Evolutionary conservation across 768 basidiomycete genomes (phyloP), one percentile per base, ranked within the genome.

Genomic region (Tubosaeta sp.): DNA sequence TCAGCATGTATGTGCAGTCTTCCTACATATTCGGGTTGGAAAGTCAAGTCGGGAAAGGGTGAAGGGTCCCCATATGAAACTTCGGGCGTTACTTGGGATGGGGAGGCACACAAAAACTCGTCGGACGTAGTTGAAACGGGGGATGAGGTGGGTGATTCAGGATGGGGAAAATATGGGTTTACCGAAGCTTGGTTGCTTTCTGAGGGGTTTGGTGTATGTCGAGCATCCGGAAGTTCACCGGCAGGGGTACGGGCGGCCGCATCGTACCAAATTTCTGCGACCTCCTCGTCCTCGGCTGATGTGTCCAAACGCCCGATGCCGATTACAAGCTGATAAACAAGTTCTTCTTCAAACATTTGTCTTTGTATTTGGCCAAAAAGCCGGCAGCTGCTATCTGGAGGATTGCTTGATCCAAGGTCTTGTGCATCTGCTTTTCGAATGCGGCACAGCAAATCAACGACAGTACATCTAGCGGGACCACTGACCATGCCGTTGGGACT

Each of bases 251-350:
- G 67, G 18, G 66, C 62, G 12, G 60, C 32, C 10, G 68, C 63
- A 46, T 70, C 64, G 24, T 69, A 62, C 55, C 63, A 69, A 30
- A 70, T 54, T 59, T 72, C 59, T 43, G 56, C 22, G 4, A 56
- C 68, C 21, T 74, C 70, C 57, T 77, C 78, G 4, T 65, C 60
- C 54, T 68, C 56, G 55, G 38, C 38, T 8, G 65, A 55, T 14
- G 59, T 64, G 40, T 84, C 84, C 25, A 97, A 74, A 19, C 83
- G 75, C 9, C 90, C 90, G 76, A 97, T 88, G 27, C 92, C 94
- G 46, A 96, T 84, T 49, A 95, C 84, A 55, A 97, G 84, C 31
- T 91, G 90, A 48, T 87, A 78, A 7, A 95, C 65, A 38, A 97
- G 78, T 70, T 95, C 93, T 29, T 81, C 77, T 61, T 89, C 84